Base-by-base conservation (phyloP, 2,329 filamentous ascomycete genomes). In the Phyllosticta paracitricarpa region DNA sequence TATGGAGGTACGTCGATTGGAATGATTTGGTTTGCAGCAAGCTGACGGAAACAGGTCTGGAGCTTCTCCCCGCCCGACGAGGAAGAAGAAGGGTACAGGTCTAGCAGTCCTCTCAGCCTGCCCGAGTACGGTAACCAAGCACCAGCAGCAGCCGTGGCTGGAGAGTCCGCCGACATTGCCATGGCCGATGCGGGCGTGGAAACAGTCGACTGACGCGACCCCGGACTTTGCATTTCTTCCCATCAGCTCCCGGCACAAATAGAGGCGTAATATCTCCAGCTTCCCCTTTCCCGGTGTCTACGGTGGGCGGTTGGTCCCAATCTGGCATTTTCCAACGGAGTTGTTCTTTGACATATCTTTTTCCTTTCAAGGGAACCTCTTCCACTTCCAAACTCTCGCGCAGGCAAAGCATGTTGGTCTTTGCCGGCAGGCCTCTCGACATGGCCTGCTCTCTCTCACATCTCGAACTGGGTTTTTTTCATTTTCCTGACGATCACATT, bases 31-130 rank as follows among this genome's bases (percentile, higher is more conserved):
- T 54, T 54, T 14, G 64, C 57, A 17, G 59, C 40, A 59, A 35
- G 14, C 54, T 19, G 19, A 60, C 30, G 48, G 4, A 28, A 14
- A 56, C 28, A 96, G 91, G 91, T 97, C 3, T 97, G 91, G 91
- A 93, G 89, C 9, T 97, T 97, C 72, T 91, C 93, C 3, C 92
- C 93, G 14, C 90, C 91, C 0, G 87, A 90, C 62, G 89, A 90
- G 9, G 74, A 74, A 22, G 68, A 66, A 25, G 72, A 73, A 24
- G 68, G 70, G 17, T 70, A 68, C 56, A 70, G 76, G 33, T 75
- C 76, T 3, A 66, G 68, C 26, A 77, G 73, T 61, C 76, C 76
- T n/a, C 67, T 73, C 17, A 77, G 76, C 65, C 71, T 78, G 68
- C 73, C 73, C 7, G 76, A 78, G 26, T 61, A 61, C 33, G 40